Conservation (phyloP, 2,329 filamentous ascomycete genomes). For the Fusarium sp. region DNA sequence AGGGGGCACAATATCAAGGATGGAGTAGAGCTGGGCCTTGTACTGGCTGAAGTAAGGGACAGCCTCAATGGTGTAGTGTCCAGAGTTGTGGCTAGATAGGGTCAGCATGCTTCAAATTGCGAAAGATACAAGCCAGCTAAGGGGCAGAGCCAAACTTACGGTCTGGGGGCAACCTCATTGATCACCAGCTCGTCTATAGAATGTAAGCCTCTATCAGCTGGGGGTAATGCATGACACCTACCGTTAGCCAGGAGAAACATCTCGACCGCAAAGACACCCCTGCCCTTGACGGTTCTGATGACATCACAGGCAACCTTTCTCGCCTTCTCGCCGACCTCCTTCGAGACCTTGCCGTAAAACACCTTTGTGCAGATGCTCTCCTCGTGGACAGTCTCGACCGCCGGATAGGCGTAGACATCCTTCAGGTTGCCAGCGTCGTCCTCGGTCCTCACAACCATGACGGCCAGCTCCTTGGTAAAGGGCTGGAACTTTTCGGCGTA, state of each 20-base stretch:
- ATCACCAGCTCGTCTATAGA: conserved; percentile 73
- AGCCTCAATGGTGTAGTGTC: conserved; percentile 95
- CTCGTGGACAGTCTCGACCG: conserved; percentile 94
- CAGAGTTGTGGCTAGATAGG: conserved; percentile 77
- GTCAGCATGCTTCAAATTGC: conserved; percentile 48
- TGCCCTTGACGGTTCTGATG: conserved; percentile 82
- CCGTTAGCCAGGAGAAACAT: conserved; percentile 87
- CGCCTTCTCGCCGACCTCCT: conserved; percentile 76
- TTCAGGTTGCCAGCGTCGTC: conserved; percentile 66
- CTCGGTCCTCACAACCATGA: conserved; percentile 94
- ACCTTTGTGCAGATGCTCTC: conserved; percentile 95
- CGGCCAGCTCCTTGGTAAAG: conserved; percentile 88
- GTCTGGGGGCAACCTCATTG: conserved; percentile 86
- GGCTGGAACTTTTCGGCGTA: conserved; percentile 93
- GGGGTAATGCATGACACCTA: conserved; percentile 42
- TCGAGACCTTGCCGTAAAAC: conserved; percentile 82
- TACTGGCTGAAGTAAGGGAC: conserved; percentile 90
- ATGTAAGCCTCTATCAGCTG: conserved; percentile 7
- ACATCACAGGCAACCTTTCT: conserved; percentile 56
- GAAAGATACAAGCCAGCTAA: background rate
- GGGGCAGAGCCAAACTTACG: conserved; percentile 35
- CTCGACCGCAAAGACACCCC: conserved; percentile 96
- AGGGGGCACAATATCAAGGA: conserved; percentile 74
- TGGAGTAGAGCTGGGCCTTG: conserved; percentile 87
- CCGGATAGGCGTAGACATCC: conserved; percentile 78